phyloP scores from a whole-genome alignment of 2,329 filamentous ascomycete genomes.

The Mycosphaerelloides madeirae region DNA sequence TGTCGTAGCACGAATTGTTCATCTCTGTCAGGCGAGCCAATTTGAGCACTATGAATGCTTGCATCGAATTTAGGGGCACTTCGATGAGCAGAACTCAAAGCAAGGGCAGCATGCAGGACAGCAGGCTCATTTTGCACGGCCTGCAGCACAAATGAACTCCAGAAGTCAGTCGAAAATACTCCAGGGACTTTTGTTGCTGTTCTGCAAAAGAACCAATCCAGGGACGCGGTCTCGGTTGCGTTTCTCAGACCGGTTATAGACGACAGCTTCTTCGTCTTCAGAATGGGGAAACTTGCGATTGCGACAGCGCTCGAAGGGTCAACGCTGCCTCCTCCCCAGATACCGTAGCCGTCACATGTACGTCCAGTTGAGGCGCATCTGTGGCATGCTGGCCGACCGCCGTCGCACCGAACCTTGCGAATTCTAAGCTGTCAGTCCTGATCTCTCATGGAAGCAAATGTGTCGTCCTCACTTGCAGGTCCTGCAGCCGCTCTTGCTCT shows the following conservation, averaged over 20 bases:
- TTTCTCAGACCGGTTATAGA: not conserved
- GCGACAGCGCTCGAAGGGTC: too few species aligned
- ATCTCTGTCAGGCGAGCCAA: not conserved
- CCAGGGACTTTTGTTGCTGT: not conserved
- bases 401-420: conserved; percentile 1
- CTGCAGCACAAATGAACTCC: not conserved
- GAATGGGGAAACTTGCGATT: not conserved
- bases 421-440: not conserved
- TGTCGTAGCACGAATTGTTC: conserved; percentile 1
- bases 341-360: conserved; percentile 1
- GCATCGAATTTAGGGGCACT: not conserved
- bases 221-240: not conserved
- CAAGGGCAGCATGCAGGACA: not conserved
- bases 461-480: not conserved
- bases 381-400: not conserved
- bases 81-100: not conserved
- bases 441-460: too few species aligned
- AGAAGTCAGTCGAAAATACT: not conserved
- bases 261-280: not conserved
- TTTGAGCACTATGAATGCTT: not conserved
- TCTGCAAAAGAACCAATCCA: not conserved
- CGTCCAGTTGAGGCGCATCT: not conserved
- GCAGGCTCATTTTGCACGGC: not conserved
- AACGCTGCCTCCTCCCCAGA: not conserved
- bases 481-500: not conserved